phyloP scores from a whole-genome alignment of 805 yeast species.

The Priceomyces carsonii region DNA sequence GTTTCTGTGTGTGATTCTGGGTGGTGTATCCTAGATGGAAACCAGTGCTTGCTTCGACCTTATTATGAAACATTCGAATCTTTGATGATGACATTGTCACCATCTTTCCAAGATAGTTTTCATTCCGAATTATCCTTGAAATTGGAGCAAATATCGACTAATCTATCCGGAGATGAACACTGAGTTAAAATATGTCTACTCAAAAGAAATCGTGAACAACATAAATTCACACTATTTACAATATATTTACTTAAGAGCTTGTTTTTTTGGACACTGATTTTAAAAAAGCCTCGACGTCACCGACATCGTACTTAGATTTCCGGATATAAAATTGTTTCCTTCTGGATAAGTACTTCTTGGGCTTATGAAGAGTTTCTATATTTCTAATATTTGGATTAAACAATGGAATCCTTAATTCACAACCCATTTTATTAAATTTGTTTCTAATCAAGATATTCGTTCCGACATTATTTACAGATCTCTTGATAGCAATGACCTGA shows the following conservation, averaged over 20 bases:
- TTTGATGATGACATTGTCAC: constrained; percentile 26
- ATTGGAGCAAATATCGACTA: constrained; percentile 11
- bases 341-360: constrained; percentile 68
- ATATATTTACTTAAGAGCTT: too few relatives aligned
- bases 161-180: background rate
- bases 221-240: constrained; percentile 4
- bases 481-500: constrained; percentile 72
- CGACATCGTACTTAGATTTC: constrained; percentile 72
- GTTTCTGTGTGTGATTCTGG: constrained; percentile 28
- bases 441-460: constrained; percentile 81
- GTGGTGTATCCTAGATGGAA: too few relatives aligned
- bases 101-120: constrained; percentile 20
- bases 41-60: too few relatives aligned
- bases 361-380: constrained; percentile 77
- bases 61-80: constrained; percentile 33
- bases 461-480: constrained; percentile 59
- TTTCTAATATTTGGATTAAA: constrained; percentile 77
- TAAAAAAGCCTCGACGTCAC: constrained; percentile 56
- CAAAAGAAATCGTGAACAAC: too few relatives aligned
- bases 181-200: background rate
- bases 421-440: constrained; percentile 79
- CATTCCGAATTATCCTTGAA: constrained; percentile 17
- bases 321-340: constrained; percentile 90
- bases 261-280: constrained; percentile 10
- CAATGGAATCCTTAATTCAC: constrained; percentile 78